Evolutionary conservation across 768 basidiomycete species (phyloP), one percentile per base, ranked within the genome.

Genomic region (Suillus cothurnatus): DNA sequence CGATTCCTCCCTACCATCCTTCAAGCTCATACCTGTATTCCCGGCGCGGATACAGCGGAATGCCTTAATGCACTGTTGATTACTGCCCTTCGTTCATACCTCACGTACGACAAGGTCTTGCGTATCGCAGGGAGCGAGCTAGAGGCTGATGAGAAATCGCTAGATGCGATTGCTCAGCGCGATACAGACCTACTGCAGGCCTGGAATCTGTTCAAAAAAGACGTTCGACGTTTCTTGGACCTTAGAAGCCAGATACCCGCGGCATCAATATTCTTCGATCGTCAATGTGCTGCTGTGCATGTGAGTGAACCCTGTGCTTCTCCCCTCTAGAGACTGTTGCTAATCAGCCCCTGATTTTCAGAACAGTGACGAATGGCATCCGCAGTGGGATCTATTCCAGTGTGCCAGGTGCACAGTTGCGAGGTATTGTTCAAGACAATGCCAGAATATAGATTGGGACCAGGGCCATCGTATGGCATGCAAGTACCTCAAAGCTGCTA

Each of bases 301-400:
- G 58, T 59, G 26, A 59, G 38, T 28, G 26, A 39, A 19, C 9
- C 23, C 5, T 26, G 23, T 39, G 26, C 23, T 12, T 28, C 0
- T 7, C 3, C 11, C 23, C 3, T 59, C 38, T n/a, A n/a, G n/a
- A 39, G 17, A 17, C 2, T 21, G 26, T 59, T 19, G 15, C 19
- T 41, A 21, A 59, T 59, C 26, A 21, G 19, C 26, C 57, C 9
- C 26, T 38, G 9, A 28, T 39, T 41, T 19, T 41, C 38, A 59
- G 58, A 59, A 59, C 28, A 59, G 26, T 15, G 58, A 59, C 28
- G 58, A 59, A 59, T 59, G 58, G 58, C 58, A 59, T 59, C 58
- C 58, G 11, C 58, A 59, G 26, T 59, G 58, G 58, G 58, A 59
- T 31, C 39, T 59, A 21, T 59, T 59, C 19, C 58, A 59, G 58